Evolutionary conservation across 2,329 filamentous ascomycete genomes (phyloP).

Genomic region (Colletotrichum graminicola): DNA sequence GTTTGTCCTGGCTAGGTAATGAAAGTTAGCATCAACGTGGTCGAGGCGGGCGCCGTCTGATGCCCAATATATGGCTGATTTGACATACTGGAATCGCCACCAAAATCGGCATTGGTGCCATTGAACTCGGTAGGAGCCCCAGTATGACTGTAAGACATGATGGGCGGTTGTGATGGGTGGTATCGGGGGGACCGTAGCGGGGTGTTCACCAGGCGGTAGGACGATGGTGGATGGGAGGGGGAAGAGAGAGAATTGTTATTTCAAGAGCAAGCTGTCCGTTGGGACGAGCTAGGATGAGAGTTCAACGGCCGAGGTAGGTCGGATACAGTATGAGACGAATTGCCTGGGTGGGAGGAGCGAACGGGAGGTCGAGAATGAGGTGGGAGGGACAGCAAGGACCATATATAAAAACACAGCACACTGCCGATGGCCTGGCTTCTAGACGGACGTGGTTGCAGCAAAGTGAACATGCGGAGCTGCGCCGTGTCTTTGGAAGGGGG

Average conservation of each 20-base stretch:
- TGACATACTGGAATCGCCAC: constrained; percentile 83
- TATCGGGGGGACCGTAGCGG: constrained; percentile 30
- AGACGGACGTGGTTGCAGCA: constrained; percentile 31
- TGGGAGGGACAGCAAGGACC: constrained; percentile 29
- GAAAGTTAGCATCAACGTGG: constrained; percentile 16
- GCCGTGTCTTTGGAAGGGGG: constrained; percentile 17
- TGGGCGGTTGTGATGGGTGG: constrained; percentile 40
- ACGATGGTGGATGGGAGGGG: constrained; percentile 8
- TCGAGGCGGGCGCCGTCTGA: not conserved
- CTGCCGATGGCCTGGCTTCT: constrained; percentile 8
- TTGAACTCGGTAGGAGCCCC: constrained; percentile 72
- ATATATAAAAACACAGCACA: constrained; percentile 33
- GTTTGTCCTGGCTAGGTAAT: constrained; percentile 77
- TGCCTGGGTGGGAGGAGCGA: constrained; percentile 21
- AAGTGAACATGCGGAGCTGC: constrained; percentile 32
- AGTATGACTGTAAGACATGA: constrained; percentile 71
- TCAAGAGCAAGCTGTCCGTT: constrained; percentile 36
- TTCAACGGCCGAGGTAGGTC: constrained; percentile 40
- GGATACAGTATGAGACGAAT: constrained; percentile 35
- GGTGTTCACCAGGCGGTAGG: constrained; percentile 31
- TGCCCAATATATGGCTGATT: constrained; percentile 10
- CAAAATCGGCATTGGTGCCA: constrained; percentile 72
- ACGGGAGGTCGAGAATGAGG: not conserved
- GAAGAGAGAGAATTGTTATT: constrained; percentile 24
- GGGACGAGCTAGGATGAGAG: constrained; percentile 25